Percentiles rank a stretch among this genome's conserved stretches.
phyloP scores from a whole-genome alignment of 306 rosid species.

The Alnus rubra region DNA sequence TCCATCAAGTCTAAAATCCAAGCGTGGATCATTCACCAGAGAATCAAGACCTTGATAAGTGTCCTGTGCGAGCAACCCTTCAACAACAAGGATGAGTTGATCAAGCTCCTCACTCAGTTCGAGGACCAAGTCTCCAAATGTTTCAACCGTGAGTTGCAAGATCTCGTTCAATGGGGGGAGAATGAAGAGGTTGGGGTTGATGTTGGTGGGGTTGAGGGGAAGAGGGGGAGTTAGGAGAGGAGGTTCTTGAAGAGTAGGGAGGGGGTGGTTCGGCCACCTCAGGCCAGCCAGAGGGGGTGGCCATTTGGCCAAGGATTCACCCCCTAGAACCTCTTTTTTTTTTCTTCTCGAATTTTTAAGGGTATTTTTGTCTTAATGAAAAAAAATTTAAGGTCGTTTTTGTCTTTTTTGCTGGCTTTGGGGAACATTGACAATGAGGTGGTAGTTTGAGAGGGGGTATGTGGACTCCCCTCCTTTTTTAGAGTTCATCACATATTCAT shows the following conservation, averaged over 20 bases:
- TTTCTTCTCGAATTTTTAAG: too few species aligned
- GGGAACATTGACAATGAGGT: too few species aligned
- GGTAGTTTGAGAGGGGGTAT: not conserved
- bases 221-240: slow-evolving; percentile 30
- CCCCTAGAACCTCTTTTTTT: too few species aligned
- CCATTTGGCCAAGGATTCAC: too few species aligned
- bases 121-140: slow-evolving; percentile 56
- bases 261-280: too few species aligned
- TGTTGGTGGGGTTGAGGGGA: slow-evolving; percentile 33
- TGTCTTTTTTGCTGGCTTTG: too few species aligned
- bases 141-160: slow-evolving; percentile 70
- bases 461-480: not conserved
- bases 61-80: slow-evolving; percentile 25
- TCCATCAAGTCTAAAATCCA: slow-evolving; percentile 74
- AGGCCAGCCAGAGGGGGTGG: too few species aligned
- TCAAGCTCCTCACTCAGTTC: slow-evolving; percentile 49
- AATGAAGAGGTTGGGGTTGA: not conserved
- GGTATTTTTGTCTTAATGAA: too few species aligned
- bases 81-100: slow-evolving; percentile 33
- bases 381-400: too few species aligned
- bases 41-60: slow-evolving; percentile 37
- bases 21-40: slow-evolving; percentile 83
- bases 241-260: slow-evolving; percentile 34
- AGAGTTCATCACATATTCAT: not conserved
- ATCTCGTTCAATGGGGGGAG: slow-evolving; percentile 40